Base-by-base conservation (phyloP, 1,284 basidiomycete genomes). In the Moesziomyces aphidis region DNA sequence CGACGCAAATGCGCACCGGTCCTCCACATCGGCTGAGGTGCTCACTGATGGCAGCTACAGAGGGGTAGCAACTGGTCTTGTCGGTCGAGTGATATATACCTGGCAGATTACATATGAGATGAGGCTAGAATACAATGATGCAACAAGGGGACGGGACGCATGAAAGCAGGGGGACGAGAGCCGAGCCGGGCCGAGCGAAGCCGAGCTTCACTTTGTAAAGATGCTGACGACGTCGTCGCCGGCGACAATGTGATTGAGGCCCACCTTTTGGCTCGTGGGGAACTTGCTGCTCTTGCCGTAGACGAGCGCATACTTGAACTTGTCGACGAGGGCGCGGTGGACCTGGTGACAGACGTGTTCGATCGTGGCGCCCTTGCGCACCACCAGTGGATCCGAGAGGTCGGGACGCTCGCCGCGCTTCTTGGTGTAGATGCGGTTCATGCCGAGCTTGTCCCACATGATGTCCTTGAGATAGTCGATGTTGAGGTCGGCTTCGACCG, bases 401-500 rank as follows among this genome's bases (percentile, higher is more conserved):
- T 98, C 96, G 3, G 96, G 94, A 76, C 78, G 54, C 36, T 89
- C 92, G n/a, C 95, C 96, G 50, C 96, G 89, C 85, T 95, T 95
- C 86, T 97, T 98, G 2, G 95, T 97, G 86, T 97, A 98, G 58
- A 97, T 90, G 55, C 77, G 78, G 54, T 76, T 68, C 50, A 83
- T 76, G 23, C 50, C 55, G 49, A 83, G 75, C 62, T 76, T 63
- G 44, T 81, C 78, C 95, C 96, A 98, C 71, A 97, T 93, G 45
- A 90, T 88, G 69, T 94, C 94, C 66, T 95, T 89, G 34, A 98
- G 88, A 84, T 93, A 92, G 83, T 94, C 92, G 62, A 98, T 84
- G 92, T 97, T 95, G 58, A 97, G 88, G 80, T 91, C 91, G 87
- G 94, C 89, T 85, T 97, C 94, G 85, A 95, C 97, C 80, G 92